Evolutionary conservation across 805 yeast genomes (phyloP), one percentile per base, ranked within the genome.

Genomic region (Metschnikowia kunwiensis): DNA sequence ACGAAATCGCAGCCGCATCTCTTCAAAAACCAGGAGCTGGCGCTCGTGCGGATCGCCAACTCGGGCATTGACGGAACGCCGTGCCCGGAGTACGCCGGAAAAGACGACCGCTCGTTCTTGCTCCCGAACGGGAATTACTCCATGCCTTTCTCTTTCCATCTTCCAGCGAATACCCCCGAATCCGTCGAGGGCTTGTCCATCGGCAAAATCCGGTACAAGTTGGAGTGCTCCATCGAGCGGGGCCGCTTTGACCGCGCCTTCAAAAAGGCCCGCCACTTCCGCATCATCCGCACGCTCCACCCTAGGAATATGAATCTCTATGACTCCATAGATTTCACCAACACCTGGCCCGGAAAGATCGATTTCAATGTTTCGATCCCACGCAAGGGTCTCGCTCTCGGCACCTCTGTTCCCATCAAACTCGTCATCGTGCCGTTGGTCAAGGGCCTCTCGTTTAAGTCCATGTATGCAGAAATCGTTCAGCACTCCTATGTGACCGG

Each of bases 91-190:
- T 44, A 47, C 31, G 51, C 53, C 11, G 35, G 36, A 2, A 10
- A 35, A 16, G 51, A 46, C 17, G 23, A 37, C 9, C 60, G 59
- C 43, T 63, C 69, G 11, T 75, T 61, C 45, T 53, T 63, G 10
- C 54, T 75, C 19, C 78, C 77, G 2, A 58, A 67, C 37, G 80
- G 80, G 1, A 75, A 75, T 49, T 75, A 75, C 46, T 64, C 68
- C 27, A 53, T 75, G 33, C 80, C 80, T 0, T 75, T 75, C 44
- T 51, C 44, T 22, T 55, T 67, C 7, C 54, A 52, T 9, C 51
- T 75, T 18, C 80, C 80, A 0, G 63, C 75, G 1, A 65, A 67
- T 36, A 45, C 68, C 0, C 65, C 74, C 8, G 80, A 74, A 44
- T 68, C 79, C 0, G 65, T 75, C 1, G 80, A 75, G 51, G 77